Evolutionary conservation across 495 filamentous ascomycete genomes (phyloP).

Genomic region (Copromyces sp.): DNA sequence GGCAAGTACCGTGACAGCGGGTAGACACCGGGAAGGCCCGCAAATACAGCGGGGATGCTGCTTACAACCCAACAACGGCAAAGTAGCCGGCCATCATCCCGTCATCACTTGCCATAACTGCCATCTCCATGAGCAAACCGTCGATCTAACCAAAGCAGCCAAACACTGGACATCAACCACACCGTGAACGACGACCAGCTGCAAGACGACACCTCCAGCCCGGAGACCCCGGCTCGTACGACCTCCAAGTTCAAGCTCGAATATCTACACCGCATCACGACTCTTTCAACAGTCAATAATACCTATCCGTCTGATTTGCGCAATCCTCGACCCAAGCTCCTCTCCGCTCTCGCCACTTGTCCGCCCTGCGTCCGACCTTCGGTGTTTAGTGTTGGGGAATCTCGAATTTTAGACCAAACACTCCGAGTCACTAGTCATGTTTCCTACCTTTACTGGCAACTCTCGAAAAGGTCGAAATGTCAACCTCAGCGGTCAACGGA

Average conservation of each 20-base stretch:
- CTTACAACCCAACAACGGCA: not conserved
- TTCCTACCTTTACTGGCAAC: constrained; percentile 79
- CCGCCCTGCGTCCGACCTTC: not conserved
- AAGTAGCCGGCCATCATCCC: not conserved
- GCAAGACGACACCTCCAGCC: not conserved
- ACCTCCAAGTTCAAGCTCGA: not conserved
- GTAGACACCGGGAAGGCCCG: not conserved
- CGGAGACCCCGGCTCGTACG: not conserved
- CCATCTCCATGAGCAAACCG: not conserved
- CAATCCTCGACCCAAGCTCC: not conserved
- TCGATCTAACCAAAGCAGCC: not conserved
- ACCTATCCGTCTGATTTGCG: not conserved
- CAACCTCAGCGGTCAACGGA: constrained; percentile 76
- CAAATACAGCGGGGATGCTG: not conserved
- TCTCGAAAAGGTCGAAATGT: constrained; percentile 81
- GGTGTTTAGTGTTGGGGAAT: not conserved
- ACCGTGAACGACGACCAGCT: not conserved
- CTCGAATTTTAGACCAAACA: not conserved
- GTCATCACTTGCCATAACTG: not conserved
- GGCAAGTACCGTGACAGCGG: not conserved
- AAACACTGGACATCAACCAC: not conserved
- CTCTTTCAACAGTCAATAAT: not conserved
- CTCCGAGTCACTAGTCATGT: constrained; percentile 46
- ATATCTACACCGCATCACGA: not conserved
- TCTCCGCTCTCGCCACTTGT: not conserved